Evolutionary conservation across 345 rosid genomes (phyloP), one percentile per base, ranked within the genome.

Genomic region (Eutrema yunnanense): DNA sequence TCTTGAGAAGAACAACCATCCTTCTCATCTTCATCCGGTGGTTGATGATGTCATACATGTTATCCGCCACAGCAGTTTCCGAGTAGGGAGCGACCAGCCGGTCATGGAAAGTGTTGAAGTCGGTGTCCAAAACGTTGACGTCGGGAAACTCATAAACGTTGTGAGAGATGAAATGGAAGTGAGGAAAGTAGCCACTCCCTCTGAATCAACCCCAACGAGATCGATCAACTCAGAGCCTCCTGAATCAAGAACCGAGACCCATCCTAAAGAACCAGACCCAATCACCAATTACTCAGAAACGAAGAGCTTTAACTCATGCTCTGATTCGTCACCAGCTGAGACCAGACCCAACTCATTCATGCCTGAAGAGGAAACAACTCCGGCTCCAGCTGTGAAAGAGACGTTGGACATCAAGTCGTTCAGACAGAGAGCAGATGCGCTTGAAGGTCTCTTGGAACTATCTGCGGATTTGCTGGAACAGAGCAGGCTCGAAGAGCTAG

Each of bases 401-500:
- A 84, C 61, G 9, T 62, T 92, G 80, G 97, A 92, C 76, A 81
- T 92, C 4, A 95, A 87, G 73, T 92, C 97, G 4, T 95, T 83
- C 77, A 84, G 96, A 83, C 97, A 95, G 81, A 88, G 96, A 81
- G 99, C 99, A 13, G 99, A 95, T 4, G 99, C 97, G 52, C 96
- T 95, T 36, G 99, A 95, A 83, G 99, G 97, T 65, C 93, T 95
- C 16, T 58, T 95, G 9, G 99, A 92, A 72, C 72, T 95, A 64
- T 95, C 97, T 8, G 99, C 99, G 0, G 99, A 95, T 65, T 79
- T 95, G 82, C 87, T 95, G 61, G 85, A 92, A 76, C 88, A 90
- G 19, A 90, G 84, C 40, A 84, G 96, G 65, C 80, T 95, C 69
- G 96, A 95, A 80, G 99, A 95, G 84, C 92, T 95, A 37, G 85